Percentiles rank a stretch among this genome's conserved stretches.
Evolutionary conservation across 75 land plant genomes (phyloP).

Genomic region (Selaginella tamariscina): DNA sequence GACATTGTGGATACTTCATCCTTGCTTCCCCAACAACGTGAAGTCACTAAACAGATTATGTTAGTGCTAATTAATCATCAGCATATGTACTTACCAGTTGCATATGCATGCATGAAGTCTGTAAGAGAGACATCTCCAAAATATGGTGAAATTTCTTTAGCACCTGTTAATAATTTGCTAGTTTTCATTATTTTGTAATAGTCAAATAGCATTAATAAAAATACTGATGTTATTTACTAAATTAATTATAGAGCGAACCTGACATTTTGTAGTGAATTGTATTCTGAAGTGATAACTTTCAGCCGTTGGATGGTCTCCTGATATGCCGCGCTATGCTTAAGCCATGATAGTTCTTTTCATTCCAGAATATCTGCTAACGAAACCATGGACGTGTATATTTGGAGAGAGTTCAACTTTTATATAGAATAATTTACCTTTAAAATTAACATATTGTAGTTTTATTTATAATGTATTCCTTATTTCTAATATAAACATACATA

Average conservation of each 20-base stretch:
- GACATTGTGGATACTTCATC: background rate
- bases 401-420: background rate
- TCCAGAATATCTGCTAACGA: slow-evolving; percentile 60
- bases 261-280: slow-evolving; percentile 39
- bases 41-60: slow-evolving; percentile 38
- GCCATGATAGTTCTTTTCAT: slow-evolving; percentile 51
- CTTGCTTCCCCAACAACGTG: slow-evolving; percentile 70
- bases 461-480: too few relatives aligned
- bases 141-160: slow-evolving; percentile 34
- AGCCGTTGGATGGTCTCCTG: slow-evolving; percentile 52
- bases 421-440: background rate
- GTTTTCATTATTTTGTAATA: background rate
- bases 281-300: slow-evolving; percentile 43
- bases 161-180: slow-evolving; percentile 38
- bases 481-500: background rate
- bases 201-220: background rate
- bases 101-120: slow-evolving; percentile 68
- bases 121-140: slow-evolving; percentile 35
- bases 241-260: too few relatives aligned
- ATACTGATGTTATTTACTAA: too few relatives aligned
- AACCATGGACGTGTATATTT: background rate
- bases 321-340: slow-evolving; percentile 38
- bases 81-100: slow-evolving; percentile 35
- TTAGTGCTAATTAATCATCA: too few relatives aligned
- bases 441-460: too few relatives aligned